Conservation (phyloP, 768 basidiomycete species). For the Pisolithus marmoratus region DNA sequence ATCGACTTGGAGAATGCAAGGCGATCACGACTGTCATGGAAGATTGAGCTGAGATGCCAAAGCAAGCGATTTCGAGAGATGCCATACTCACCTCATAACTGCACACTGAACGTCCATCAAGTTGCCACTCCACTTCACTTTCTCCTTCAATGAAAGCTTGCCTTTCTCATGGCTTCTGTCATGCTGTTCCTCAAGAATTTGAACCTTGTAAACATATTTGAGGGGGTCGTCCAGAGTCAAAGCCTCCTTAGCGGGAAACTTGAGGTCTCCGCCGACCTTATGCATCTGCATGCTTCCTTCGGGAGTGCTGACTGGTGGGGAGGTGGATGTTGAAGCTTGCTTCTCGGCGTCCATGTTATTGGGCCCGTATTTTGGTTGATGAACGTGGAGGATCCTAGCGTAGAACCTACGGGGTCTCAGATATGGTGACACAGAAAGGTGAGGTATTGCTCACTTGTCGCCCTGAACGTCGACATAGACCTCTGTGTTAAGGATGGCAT, state of each 20-base stretch:
- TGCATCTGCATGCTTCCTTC: constrained; percentile 56
- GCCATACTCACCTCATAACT: constrained; percentile 63
- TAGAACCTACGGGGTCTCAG: constrained; percentile 54
- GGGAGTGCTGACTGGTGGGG: constrained; percentile 39
- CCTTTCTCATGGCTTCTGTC: constrained; percentile 61
- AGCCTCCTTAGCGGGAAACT: constrained; percentile 65
- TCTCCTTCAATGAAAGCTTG: constrained; percentile 50
- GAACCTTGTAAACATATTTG: constrained; percentile 83
- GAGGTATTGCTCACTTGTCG: constrained; percentile 61
- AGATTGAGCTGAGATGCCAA: constrained; percentile 1
- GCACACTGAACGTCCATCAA: constrained; percentile 78
- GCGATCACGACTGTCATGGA: constrained; percentile 73
- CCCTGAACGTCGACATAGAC: constrained; percentile 84
- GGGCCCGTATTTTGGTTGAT: constrained; percentile 53
- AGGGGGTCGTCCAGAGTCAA: constrained; percentile 69
- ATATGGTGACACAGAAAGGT: constrained; percentile 5
- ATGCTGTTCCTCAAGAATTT: constrained; percentile 73
- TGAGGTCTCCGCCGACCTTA: constrained; percentile 73
- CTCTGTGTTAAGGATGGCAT: constrained; percentile 39
- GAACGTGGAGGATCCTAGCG: constrained; percentile 74
- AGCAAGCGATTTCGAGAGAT: background rate
- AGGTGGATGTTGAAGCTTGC: constrained; percentile 36
- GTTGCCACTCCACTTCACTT: constrained; percentile 65
- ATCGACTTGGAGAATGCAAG: constrained; percentile 96
- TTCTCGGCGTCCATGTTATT: constrained; percentile 32